A percentile compares a stretch with the other conserved stretches of the same genome.
Conservation (phyloP, 2,329 filamentous ascomycete genomes). For the Pestalotiopsis sp. region DNA sequence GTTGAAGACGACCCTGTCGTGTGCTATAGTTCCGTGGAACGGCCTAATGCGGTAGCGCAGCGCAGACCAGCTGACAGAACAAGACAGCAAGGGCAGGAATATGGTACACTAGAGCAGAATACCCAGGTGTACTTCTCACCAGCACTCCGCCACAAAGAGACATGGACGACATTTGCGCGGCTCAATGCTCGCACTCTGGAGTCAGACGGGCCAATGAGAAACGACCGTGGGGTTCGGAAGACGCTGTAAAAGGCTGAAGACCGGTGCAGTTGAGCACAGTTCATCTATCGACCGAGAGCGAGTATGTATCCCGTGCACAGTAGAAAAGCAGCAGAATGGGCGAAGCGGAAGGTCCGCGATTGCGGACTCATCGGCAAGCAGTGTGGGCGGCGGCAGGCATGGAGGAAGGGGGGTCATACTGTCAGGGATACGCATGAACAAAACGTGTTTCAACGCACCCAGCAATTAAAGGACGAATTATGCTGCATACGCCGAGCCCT, state of each 20-base stretch:
- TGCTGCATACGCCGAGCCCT: conserved; percentile 35
- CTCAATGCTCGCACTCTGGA: conserved; percentile 33
- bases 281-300: neutral
- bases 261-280: neutral
- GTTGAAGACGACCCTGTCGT: neutral
- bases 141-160: neutral
- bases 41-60: conserved; percentile 1
- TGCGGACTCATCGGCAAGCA: neutral
- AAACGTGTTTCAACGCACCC: conserved; percentile 46
- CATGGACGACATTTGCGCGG: conserved; percentile 31
- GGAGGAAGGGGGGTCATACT: conserved; percentile 19
- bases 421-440: conserved; percentile 45
- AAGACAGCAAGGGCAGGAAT: neutral
- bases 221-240: neutral
- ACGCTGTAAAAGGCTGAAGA: neutral
- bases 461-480: conserved; percentile 52
- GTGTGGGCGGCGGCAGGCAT: conserved; percentile 22
- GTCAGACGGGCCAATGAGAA: neutral
- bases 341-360: conserved; percentile 11
- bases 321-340: neutral
- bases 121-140: neutral
- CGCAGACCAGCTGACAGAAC: neutral
- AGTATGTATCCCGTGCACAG: neutral
- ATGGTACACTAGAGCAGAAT: neutral
- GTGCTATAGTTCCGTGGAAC: neutral